phyloP scores from a whole-genome alignment of 495 filamentous ascomycete genomes.

The Thozetella sp. region DNA sequence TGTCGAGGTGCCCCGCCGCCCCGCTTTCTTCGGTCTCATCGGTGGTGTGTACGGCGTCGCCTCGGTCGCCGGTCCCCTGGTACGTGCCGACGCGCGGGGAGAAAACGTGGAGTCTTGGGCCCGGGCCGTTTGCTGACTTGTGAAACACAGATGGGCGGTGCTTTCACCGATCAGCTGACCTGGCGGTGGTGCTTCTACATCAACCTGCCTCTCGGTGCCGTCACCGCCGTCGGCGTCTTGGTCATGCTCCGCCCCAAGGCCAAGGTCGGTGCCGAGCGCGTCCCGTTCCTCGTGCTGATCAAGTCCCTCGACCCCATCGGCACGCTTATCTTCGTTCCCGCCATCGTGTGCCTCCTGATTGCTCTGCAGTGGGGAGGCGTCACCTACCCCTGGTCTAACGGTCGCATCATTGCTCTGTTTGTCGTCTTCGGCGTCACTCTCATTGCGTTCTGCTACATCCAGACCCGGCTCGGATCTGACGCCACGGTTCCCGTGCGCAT shows the following conservation, averaged over 20 bases:
- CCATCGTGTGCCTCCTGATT: constrained; percentile 44
- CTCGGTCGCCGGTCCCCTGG: constrained; percentile 20
- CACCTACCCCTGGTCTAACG: constrained; percentile 40
- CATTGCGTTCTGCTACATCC: constrained; percentile 15
- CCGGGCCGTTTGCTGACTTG: constrained; percentile 42
- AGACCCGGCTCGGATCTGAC: constrained; percentile 17
- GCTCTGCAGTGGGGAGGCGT: constrained; percentile 51
- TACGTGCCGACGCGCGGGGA: constrained; percentile 42
- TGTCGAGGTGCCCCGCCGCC: constrained; percentile 39
- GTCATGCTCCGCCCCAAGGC: constrained; percentile 29
- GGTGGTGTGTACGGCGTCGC: constrained; percentile 20
- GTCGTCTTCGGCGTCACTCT: constrained; percentile 40
- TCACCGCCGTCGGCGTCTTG: constrained; percentile 40
- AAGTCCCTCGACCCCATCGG: constrained; percentile 50
- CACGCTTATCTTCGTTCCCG: constrained; percentile 43
- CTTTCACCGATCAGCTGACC: constrained; percentile 48
- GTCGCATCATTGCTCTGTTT: constrained; percentile 26
- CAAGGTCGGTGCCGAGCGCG: constrained; percentile 18
- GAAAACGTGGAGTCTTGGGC: constrained; percentile 23
- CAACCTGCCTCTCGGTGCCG: constrained; percentile 47
- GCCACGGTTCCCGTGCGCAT: constrained; percentile 33
- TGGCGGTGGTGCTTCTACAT: constrained; percentile 61
- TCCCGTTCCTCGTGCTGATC: constrained; percentile 14
- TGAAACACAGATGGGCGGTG: constrained; percentile 54
- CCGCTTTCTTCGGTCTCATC: constrained; percentile 39